Evolutionary conservation across 2,329 filamentous ascomycete species (phyloP).

Genomic region (Diplodia scrobiculata): DNA sequence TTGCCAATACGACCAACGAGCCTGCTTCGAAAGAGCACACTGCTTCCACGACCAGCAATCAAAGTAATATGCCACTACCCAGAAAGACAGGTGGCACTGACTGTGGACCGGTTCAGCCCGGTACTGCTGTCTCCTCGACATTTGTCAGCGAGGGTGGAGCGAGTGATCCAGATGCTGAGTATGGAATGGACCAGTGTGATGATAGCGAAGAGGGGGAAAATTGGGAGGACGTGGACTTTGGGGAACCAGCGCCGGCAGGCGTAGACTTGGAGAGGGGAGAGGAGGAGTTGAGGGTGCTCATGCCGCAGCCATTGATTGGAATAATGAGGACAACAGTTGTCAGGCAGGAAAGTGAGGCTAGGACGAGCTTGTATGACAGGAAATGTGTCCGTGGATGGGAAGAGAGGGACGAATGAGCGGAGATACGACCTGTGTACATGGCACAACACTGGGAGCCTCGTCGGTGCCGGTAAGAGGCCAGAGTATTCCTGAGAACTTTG

Average conservation of each 20-base stretch:
- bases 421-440: neutral
- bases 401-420: neutral
- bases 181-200: neutral
- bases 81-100: neutral
- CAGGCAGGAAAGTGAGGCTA: neutral
- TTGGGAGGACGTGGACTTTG: conserved; percentile 4
- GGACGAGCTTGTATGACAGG: conserved; percentile 20
- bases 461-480: neutral
- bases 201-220: neutral
- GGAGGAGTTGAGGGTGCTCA: neutral
- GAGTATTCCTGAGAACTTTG: neutral
- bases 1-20: neutral
- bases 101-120: neutral
- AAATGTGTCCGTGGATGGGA: conserved; percentile 8
- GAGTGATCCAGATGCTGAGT: neutral
- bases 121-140: neutral
- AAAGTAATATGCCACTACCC: neutral
- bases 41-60: neutral
- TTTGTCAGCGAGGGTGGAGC: neutral
- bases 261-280: neutral
- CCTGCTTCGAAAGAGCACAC: neutral
- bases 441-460: neutral
- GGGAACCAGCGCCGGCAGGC: neutral
- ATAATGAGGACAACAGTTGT: conserved; percentile 20
- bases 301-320: neutral